Conservation (phyloP, 305 asterid species). For the Fraxinus dipetala region DNA sequence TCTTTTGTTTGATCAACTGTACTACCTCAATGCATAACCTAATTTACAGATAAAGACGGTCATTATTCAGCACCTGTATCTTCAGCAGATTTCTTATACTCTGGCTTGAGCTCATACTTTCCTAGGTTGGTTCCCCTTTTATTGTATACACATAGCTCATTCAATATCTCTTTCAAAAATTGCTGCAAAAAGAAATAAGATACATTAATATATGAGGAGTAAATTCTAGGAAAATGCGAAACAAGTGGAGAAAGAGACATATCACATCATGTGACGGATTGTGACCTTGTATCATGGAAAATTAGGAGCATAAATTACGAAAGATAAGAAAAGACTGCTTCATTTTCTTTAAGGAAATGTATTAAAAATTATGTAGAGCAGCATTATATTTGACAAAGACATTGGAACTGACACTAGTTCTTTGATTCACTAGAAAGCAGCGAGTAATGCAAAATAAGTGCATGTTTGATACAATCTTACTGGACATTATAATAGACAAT, state of each 20-base stretch:
- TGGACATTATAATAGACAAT: neutral
- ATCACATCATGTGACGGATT: neutral
- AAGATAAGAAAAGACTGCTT: neutral
- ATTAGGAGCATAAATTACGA: neutral
- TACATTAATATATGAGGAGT: neutral
- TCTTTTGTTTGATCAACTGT: neutral
- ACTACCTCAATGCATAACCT: constrained; percentile 21
- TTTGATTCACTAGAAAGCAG: neutral
- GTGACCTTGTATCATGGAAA: neutral
- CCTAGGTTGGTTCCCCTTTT: constrained; percentile 87
- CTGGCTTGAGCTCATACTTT: constrained; percentile 81
- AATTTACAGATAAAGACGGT: constrained; percentile 31
- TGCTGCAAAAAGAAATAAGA: constrained; percentile 48
- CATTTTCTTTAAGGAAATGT: neutral
- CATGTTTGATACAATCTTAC: neutral
- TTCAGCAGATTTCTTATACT: constrained; percentile 69
- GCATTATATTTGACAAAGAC: neutral
- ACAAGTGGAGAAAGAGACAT: neutral
- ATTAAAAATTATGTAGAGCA: neutral
- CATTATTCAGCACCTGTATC: constrained; percentile 65
- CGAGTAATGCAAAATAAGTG: neutral
- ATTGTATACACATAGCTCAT: constrained; percentile 79
- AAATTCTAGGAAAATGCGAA: neutral
- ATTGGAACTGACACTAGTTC: neutral
- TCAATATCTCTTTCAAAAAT: constrained; percentile 77